Evolutionary conservation across 208 protist genomes (phyloP), one percentile per base, ranked within the genome.

Genomic region (Acanthamoeba divionensis): DNA sequence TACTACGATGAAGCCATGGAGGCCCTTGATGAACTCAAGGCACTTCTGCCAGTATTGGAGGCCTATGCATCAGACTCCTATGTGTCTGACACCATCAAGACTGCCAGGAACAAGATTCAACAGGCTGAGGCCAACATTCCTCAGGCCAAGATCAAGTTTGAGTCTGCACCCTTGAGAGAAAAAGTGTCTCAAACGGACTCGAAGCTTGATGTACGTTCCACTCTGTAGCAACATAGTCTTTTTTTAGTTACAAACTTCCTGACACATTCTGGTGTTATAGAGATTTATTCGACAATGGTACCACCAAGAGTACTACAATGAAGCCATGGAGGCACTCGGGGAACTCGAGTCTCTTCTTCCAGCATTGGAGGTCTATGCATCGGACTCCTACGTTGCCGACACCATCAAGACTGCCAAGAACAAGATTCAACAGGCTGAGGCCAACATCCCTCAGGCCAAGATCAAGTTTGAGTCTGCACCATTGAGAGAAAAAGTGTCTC

Each of bases 391-490:
- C 5, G 36, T 33, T 9, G 15, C 75, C 1, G 75, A 55, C 10
- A 38, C 45, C 9, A 83, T 83, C 73, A 13, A 38, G 45, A 85
- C 47, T 7, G 31, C 75, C 0, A 60, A 65, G 50, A 12, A 29
- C 9, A 85, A 85, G 75, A 85, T 85, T 55, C 52, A 50, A 10
- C 18, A 55, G 44, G 75, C 75, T 55, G 75, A 85, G 75, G 75
- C 75, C 75, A 85, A 85, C 75, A 47, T 85, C 0, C 75, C 75
- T 0, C 75, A 85, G 75, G 75, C 75, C 75, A 85, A 85, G 75
- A 38, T 85, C 50, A 57, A 65, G 50, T 85, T 85, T 29, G 75
- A 85, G 75, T 36, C 75, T 26, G 75, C 21, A 10, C 18, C 50
- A 6, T 55, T 85, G 52, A 85, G 31, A 41, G 75, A 85, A 5